phyloP scores from a whole-genome alignment of 108 stramenopile species.

The Cyclotella kingstonii region DNA sequence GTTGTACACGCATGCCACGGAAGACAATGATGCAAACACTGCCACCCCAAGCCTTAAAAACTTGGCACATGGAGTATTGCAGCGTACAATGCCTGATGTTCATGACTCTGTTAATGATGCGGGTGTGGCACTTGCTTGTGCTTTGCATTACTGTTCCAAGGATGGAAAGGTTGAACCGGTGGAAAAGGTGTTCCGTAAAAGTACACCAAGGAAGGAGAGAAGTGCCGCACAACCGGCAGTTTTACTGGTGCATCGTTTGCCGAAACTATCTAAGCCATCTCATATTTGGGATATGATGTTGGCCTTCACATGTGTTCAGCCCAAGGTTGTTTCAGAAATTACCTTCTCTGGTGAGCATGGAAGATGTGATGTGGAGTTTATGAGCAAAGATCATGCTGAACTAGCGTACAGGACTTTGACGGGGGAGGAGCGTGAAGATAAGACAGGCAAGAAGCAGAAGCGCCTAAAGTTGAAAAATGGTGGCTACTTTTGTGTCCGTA shows the following conservation, averaged over 20 bases:
- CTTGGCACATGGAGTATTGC: conserved; percentile 55
- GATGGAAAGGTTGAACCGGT: conserved; percentile 62
- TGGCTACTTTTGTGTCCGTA: conserved; percentile 77
- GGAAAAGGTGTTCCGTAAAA: conserved; percentile 44
- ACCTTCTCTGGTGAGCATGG: conserved; percentile 61
- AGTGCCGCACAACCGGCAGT: conserved; percentile 19
- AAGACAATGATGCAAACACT: conserved; percentile 47
- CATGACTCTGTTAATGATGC: conserved; percentile 92
- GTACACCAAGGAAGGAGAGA: conserved; percentile 18
- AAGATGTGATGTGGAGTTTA: conserved; percentile 71
- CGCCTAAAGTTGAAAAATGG: conserved; percentile 72
- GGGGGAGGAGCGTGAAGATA: conserved; percentile 70
- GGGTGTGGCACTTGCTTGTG: conserved; percentile 58
- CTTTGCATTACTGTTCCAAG: conserved; percentile 41
- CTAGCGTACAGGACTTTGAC: conserved; percentile 71
- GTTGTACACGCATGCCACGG: conserved; percentile 60
- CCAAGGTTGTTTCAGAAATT: conserved; percentile 60
- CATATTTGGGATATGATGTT: conserved; percentile 75
- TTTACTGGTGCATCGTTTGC: conserved; percentile 84
- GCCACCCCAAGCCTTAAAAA: conserved; percentile 73
- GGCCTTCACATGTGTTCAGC: conserved; percentile 58
- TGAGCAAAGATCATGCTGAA: conserved; percentile 57
- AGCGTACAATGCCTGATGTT: conserved; percentile 75
- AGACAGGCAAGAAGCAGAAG: conserved; percentile 82
- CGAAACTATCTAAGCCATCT: conserved; percentile 38